phyloP scores from a whole-genome alignment of 2,329 filamentous ascomycete species.

The Botrytis hyacinthi region DNA sequence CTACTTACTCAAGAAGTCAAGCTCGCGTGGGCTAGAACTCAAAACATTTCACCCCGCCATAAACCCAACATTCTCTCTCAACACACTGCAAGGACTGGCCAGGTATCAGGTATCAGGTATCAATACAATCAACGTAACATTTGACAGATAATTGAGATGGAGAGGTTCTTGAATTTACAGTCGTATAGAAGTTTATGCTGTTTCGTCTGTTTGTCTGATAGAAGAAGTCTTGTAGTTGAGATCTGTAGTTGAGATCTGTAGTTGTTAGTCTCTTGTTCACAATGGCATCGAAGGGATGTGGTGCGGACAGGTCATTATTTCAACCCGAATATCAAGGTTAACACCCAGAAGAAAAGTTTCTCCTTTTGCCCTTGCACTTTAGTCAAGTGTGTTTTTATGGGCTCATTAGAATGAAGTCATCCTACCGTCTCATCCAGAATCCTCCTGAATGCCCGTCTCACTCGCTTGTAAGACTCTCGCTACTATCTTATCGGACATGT shows the following conservation, averaged over 20 bases:
- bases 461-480: neutral
- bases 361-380: neutral
- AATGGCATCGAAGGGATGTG: neutral
- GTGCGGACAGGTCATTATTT: too few species aligned
- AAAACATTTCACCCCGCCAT: neutral
- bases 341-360: neutral
- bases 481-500: neutral
- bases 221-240: neutral
- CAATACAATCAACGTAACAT: too few species aligned
- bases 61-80: neutral
- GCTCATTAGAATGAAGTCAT: neutral
- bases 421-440: neutral
- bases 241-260: neutral
- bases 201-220: neutral
- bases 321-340: too few species aligned
- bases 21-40: neutral
- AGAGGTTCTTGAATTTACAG: rapidly evolving
- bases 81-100: neutral
- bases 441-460: neutral
- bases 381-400: neutral
- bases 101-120: too few species aligned
- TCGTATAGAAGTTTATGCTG: neutral
- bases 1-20: too few species aligned
- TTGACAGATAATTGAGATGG: rapidly evolving
- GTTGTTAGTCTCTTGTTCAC: neutral